Evolutionary conservation across 2,329 filamentous ascomycete species (phyloP).

Genomic region (Fusarium abutilonis): DNA sequence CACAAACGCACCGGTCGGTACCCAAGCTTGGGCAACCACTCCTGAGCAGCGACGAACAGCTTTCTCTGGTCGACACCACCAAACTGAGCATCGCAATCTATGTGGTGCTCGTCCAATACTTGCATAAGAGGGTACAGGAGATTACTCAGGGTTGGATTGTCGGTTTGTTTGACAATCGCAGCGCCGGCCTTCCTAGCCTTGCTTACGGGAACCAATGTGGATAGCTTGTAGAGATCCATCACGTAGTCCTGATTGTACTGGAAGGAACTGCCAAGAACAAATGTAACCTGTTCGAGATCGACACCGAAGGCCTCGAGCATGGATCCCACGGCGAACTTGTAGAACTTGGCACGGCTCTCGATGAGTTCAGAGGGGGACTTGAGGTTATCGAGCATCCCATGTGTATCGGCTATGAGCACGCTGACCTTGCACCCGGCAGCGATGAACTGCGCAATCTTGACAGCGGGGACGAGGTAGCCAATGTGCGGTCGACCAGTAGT

Average conservation of each 20-base stretch:
- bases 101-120: conserved; percentile 88
- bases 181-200: conserved; percentile 90
- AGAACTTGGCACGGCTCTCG: conserved; percentile 83
- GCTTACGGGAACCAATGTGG: conserved; percentile 75
- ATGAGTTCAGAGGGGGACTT: conserved; percentile 92
- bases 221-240: conserved; percentile 88
- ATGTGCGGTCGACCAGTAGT: conserved; percentile 89
- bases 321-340: conserved; percentile 75
- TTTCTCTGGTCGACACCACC: conserved; percentile 88
- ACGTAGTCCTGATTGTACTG: conserved; percentile 78
- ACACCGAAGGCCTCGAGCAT: conserved; percentile 82
- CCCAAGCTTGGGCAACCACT: conserved; percentile 84
- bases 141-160: conserved; percentile 72
- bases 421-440: conserved; percentile 84
- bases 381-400: conserved; percentile 82
- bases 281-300: no score
- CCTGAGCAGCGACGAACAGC: conserved; percentile 85
- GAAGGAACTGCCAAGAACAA: conserved; percentile 86
- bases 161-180: conserved; percentile 92
- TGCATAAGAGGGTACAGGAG: conserved; percentile 69
- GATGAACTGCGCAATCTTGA: conserved; percentile 91
- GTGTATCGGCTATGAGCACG: conserved; percentile 78
- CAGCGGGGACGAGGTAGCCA: conserved; percentile 87
- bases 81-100: conserved; percentile 88
- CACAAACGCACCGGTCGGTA: conserved; percentile 70